Evolutionary conservation across 1,139 yeast species (phyloP), one percentile per base, ranked within the genome.

Genomic region (Spathaspora sp.): DNA sequence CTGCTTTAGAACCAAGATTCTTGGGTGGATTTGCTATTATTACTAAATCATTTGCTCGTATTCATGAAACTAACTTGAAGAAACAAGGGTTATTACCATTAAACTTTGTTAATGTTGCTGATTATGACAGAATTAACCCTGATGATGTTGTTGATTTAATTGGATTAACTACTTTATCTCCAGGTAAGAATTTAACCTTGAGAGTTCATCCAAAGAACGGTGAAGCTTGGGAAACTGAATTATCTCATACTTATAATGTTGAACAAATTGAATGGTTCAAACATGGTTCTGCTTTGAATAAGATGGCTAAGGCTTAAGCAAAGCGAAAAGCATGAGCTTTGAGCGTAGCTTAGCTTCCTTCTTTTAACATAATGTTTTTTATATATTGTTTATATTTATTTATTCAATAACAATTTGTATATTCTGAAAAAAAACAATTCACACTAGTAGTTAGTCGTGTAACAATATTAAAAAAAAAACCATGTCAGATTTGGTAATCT

Each of bases 221-320:
- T 65, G 79, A 68, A 56, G 75, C 89, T 54, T 91, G 96, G 96
- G 86, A 84, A 64, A 77, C 93, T 64, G 84, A 82, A 76, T 86
- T 91, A 72, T 81, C 95, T 53, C 99, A 93, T 82, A 93, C 99
- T 56, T 93, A 88, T 82, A 93, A 93, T 81, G 56, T 68, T 55
- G 97, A 93, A 78, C 99, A 93, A 82, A 86, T 93, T 68, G 97
- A 89, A 70, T 93, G 99, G 99, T 93, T 93, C 89, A 91, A 88
- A 83, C 82, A 87, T 64, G 99, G 99, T 80, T 90, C 97, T 62
- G 99, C 99, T 69, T 85, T 93, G 78, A 93, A 93, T 88, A 89
- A 86, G 82, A 91, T 93, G 96, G 91, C 95, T 63, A 74, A 85
- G 59, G 52, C 37, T 23, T 40, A 40, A 31, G 29, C n/a, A n/a